Evolutionary conservation across 1,284 basidiomycete species (phyloP), one percentile per base, ranked within the genome.

Genomic region (Pseudozyma thailandica): DNA sequence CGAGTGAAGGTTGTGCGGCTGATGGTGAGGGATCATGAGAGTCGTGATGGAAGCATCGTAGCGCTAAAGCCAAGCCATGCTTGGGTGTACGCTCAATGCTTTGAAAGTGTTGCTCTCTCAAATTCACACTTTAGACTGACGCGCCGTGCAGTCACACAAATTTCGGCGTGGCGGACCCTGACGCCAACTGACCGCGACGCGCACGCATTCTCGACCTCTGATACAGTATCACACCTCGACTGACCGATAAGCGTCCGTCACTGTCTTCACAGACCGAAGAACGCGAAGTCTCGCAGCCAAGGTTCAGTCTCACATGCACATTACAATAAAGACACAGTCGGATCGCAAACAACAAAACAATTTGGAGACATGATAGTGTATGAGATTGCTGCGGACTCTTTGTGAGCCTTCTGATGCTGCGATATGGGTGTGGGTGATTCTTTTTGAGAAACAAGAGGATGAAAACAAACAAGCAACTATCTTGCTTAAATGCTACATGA

Each of bases 371-470:
- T 57, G 45, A 52, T 53, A 66, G 65, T 61, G 46, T 70, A 69
- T 69, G 65, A 55, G 60, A 60, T 70, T 70, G 66, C 66, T 63
- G 60, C 55, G 46, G 59, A 63, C 66, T 70, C 60, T 70, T 70
- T 61, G 66, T 55, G 60, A 70, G 66, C 52, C 59, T 61, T 70
- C 66, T 63, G 60, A 70, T 70, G 66, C 66, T 70, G 66, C 60
- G 66, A 70, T 63, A 57, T 63, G 64, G 53, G 62, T 47, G 53
- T 50, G 50, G 52, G 63, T 56, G 65, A 41, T 52, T 58, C 51
- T 58, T 58, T 54, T 54, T 31, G 43, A 51, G 38, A 46, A 57
- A 30, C 46, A 54, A 39, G 37, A 38, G 41, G 21, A 54, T 47
- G 27, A n/a, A 35, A 35, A 47, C 47, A 52, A 51, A 41, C 39